phyloP scores from a whole-genome alignment of 345 rosid genomes.

The Alliaria petiolata region DNA sequence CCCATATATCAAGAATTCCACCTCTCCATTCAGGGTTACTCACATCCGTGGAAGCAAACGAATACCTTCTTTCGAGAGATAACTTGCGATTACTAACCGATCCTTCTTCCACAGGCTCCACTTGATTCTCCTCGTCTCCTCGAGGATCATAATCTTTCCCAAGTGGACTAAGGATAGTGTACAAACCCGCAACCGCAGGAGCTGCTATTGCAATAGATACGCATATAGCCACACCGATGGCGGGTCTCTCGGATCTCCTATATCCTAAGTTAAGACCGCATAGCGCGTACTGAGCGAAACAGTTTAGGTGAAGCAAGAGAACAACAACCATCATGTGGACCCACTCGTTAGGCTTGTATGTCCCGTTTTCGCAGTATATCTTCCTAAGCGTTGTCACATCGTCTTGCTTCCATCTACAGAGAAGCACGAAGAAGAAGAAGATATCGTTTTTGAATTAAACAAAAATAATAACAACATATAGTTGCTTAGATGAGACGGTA shows the following conservation, averaged over 20 bases:
- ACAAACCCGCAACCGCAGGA: conserved; percentile 81
- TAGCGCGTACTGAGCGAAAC: conserved; percentile 88
- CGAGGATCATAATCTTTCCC: conserved; percentile 73
- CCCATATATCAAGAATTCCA: conserved; percentile 81
- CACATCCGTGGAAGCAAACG: conserved; percentile 52
- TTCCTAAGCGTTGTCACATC: conserved; percentile 64
- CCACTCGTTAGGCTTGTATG: conserved; percentile 86
- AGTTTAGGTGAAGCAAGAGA: conserved; percentile 70
- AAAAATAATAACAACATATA: too few species aligned
- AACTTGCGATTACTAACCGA: conserved; percentile 30
- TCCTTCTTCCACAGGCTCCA: conserved; percentile 8
- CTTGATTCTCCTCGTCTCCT: conserved; percentile 68
- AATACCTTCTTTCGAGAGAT: conserved; percentile 52
- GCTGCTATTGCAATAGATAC: conserved; percentile 81
- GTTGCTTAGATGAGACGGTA: too few species aligned
- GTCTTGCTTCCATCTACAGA: conserved; percentile 69
- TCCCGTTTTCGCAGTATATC: conserved; percentile 76
- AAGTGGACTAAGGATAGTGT: conserved; percentile 70
- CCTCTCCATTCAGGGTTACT: conserved; percentile 73
- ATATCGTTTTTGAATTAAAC: too few species aligned
- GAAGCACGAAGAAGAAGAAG: conserved; percentile 73
- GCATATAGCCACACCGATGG: conserved; percentile 75
- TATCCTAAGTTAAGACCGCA: conserved; percentile 84
- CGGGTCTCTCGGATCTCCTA: conserved; percentile 76
- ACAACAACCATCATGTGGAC: conserved; percentile 83